Base-by-base conservation (phyloP, 2,329 filamentous ascomycete species). In the Emydomyces testavorans region DNA sequence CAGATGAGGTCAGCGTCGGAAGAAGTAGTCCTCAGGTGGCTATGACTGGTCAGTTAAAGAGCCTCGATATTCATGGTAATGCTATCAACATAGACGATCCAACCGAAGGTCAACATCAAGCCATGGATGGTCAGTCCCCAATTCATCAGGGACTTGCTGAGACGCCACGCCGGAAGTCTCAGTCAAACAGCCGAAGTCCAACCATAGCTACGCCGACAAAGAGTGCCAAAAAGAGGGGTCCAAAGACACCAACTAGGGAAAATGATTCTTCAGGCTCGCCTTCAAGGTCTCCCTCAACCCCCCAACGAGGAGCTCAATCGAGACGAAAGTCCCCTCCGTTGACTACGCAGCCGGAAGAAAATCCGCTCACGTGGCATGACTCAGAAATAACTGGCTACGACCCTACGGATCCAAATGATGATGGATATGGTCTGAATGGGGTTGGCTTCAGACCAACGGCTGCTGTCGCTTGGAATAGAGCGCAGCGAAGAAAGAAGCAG, bases 371-470 rank as follows among this genome's bases (percentile, higher is more conserved):
- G 49, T 81, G 78, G 78, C 73, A 74, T 56, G 74, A 78, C 53
- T 69, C 69, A 31, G 78, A 82, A 57, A 80, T 81, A 56, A 81
- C 78, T 4, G 77, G 77, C 11, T 75, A 80, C 55, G 69, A 75
- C 44, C 69, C 71, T 2, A 69, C 64, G 3, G 74, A 78, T 46
- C 73, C 74, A 5, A 73, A 72, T 32, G 78, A 80, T 56, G 78
- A 82, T 58, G 77, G 78, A 2, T 75, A 76, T 47, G 78, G 78
- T 4, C 73, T 81, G 53, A 80, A 82, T 55, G 78, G 78, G 1
- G 71, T 82, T 48, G 78, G 78, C 0, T 82, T 80, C 60, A 72
- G 71, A 50, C 78, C 78, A 2, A 80, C 77, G 1, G 70, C 77
- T 13, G 74, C 76, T 34, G 71, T 78, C 24, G 77, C 76, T 1